Evolutionary conservation across 345 rosid species (phyloP), one percentile per base, ranked within the genome.

Genomic region (Eucalyptus paniculata): DNA sequence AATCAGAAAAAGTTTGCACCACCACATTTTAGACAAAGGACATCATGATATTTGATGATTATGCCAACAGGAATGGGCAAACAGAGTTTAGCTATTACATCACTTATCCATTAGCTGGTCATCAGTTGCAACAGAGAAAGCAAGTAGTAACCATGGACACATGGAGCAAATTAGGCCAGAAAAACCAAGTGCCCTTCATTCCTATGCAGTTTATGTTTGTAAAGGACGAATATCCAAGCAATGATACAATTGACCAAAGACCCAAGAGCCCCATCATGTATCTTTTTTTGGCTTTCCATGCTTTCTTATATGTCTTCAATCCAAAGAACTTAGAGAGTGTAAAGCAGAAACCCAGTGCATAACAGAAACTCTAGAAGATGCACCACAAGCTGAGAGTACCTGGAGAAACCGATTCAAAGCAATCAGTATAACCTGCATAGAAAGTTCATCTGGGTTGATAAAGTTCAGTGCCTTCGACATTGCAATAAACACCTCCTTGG

Each of bases 391-490:
- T 40, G 47, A 77, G 54, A 86, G 45, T 94, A 97, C 99, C 98
- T 97, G 99, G 93, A 97, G 99, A 94, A 97, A 97, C 62, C 98
- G 93, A 90, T 97, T 97, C 91, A 97, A 94, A 87, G 99, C 99
- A 91, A 97, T 97, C 92, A 97, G 92, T 87, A 97, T 95, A 85
- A 97, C 95, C 86, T 97, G 99, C 99, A 97, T 97, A 53, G 99
- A 97, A 60, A 97, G 96, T 91, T 96, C 99, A 89, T 97, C 97
- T 5, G 98, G 99, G 90, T 97, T 97, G 89, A 97, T 95, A 91
- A 97, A 97, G 93, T 97, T 97, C 86, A 96, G 93, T 17, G 99
- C 99, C 95, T 97, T 97, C 88, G 99, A 97, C 99, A 97, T 97
- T 90, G 99, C 98, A 92, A 97, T 95, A 87, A 97, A 97, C 94